Base-by-base conservation (phyloP, 163 green algal genomes). In the Smithsoniella earleae region DNA sequence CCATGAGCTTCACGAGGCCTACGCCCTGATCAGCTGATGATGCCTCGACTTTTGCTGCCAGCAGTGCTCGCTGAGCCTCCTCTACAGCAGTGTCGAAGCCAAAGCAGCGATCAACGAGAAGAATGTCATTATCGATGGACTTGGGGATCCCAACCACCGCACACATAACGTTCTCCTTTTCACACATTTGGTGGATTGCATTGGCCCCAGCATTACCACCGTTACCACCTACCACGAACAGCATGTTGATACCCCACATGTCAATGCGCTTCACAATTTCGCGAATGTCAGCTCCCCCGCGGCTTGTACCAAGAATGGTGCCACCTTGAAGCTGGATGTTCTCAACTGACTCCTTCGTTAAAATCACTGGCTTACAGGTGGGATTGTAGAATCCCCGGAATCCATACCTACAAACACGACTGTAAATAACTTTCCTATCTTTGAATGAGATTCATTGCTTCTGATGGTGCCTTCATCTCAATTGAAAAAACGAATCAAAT, bases 11-110 rank as follows among this genome's bases (percentile, higher is more conserved):
- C 40, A 98, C 92, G 20, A 98, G 73, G 31, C 92, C 92, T 22
- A 98, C 88, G 66, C 92, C 92, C 2, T 81, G 62, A 25, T 87
- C 82, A 25, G 86, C 90, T 2, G 81, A 87, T 73, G 76, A 88
- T 37, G 89, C 89, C 84, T 97, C 91, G 52, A 85, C 78, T 76
- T 89, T 94, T 5, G 91, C 92, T 3, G 92, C 90, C 75, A 91
- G 77, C 43, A 97, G 85, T 3, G 92, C 86, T 18, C 87, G 81
- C 80, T 96, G 87, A 22, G 87, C 81, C 81, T 95, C 90, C 76
- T 98, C 87, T 45, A 97, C 92, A 27, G 91, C 93, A 18, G 92
- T 96, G 73, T 97, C 91, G 77, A 98, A 98, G 3, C 92, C 92
- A 77, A 98, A 98, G 76, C 84, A 90, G 46, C 83, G 84, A 78